Base-by-base conservation (phyloP, 371 early-diverging fungal species). In the Syncephalastrum contaminatum region DNA sequence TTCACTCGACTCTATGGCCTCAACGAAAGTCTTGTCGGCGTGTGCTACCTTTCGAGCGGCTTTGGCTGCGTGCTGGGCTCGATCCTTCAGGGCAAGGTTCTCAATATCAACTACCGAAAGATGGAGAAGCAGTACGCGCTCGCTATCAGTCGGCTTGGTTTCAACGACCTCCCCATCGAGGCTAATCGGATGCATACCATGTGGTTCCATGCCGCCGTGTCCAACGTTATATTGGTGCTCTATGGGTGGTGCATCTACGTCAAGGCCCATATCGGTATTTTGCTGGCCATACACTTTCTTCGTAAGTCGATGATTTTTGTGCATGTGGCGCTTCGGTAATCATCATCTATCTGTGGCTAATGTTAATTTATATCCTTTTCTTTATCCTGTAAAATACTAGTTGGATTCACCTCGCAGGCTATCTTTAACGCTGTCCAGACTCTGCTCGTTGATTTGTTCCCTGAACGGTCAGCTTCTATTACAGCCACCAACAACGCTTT, bases 161-260 rank as follows among this genome's bases (percentile, higher is more conserved):
- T 27, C 24, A 53, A 63, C 20, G 53, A 62, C 8, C 62, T 70
- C 15, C 70, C 72, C 4, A 53, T 77, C 3, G 74, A 77, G 54
- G 51, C 54, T 43, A 70, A 65, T 15, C 56, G 74, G 19, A 53
- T 77, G 48, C 67, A 67, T 1, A 55, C 62, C 5, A 52, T 66
- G 10, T 72, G 72, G 70, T 54, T 70, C 4, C 68, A 70, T 59
- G 72, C 70, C 12, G 21, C 70, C 5, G 19, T 60, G 4, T 73
- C 70, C 43, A 70, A 67, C 51, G 13, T 65, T 0, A 20, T 66
- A 15, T 43, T 72, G 30, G 63, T 70, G 25, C 48, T 54, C 0
- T 77, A 77, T 48, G 78, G 78, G 3, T 73, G 72, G 74, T 54
- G 60, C 39, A 45, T 73, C 2, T 53, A 59, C 14, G 20, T 58